Percentiles rank a stretch among this genome's conserved stretches.
Evolutionary conservation across 202 grass and related monocot genomes (phyloP).

Genomic region (Hordeum pubiflorum): DNA sequence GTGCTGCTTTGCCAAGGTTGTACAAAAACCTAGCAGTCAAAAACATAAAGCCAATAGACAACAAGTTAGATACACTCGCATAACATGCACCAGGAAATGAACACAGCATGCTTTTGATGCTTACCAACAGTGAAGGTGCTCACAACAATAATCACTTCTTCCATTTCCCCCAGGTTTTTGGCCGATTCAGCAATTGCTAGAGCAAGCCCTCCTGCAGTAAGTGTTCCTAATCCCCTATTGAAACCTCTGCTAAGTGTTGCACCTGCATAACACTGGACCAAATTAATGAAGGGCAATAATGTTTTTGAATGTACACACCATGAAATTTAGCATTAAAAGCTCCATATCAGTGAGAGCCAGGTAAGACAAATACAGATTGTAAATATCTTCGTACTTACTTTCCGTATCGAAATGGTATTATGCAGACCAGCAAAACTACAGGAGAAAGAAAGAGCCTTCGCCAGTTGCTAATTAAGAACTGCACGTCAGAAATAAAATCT

Average conservation of each 20-base stretch:
- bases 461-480: background rate
- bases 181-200: constrained; percentile 58
- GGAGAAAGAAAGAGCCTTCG: background rate
- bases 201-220: constrained; percentile 76
- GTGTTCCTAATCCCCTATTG: constrained; percentile 70
- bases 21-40: constrained; percentile 38
- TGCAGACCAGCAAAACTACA: background rate
- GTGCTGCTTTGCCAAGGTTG: constrained; percentile 62
- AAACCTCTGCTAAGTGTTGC: constrained; percentile 87
- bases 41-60: background rate
- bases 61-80: constrained; percentile 16
- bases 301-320: background rate
- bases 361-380: background rate
- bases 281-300: background rate
- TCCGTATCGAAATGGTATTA: background rate
- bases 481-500: background rate
- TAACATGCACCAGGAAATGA: background rate
- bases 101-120: background rate
- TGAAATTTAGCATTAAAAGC: background rate
- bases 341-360: background rate
- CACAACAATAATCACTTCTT: constrained; percentile 64
- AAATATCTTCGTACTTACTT: background rate
- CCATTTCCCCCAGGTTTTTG: constrained; percentile 44
- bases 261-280: constrained; percentile 48
- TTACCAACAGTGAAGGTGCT: constrained; percentile 72